These are phyloP conservation scores for Fabrea salina DNA, from an alignment of 169 alveolate species.

Conservation along the genomic window DNA sequence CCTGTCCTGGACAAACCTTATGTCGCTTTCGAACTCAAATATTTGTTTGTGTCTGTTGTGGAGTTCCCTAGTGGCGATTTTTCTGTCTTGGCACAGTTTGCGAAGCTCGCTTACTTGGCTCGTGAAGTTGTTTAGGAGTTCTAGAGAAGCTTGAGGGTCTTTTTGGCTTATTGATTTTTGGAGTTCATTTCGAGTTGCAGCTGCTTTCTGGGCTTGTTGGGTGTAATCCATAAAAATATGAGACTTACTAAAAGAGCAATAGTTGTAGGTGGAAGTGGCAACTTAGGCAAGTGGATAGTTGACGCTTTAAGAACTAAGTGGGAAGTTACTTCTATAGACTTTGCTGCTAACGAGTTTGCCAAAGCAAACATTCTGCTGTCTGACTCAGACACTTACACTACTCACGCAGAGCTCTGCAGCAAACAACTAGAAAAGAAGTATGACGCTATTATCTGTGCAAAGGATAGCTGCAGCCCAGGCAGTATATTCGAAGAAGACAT, in stretches of 20 bases:
- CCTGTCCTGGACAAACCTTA: too few species aligned
- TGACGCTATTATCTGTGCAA: slow-evolving; percentile 52
- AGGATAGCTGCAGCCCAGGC: slow-evolving; percentile 69
- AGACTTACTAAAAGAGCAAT: neutral
- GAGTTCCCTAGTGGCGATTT: too few species aligned
- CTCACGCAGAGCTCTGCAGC: neutral
- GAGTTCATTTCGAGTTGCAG: too few species aligned
- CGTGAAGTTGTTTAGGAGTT: too few species aligned
- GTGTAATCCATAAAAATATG: too few species aligned
- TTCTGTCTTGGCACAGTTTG: too few species aligned
- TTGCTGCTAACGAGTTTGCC: slow-evolving; percentile 52
- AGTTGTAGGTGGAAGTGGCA: slow-evolving; percentile 63
- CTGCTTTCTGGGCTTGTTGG: too few species aligned
- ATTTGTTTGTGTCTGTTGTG: too few species aligned
- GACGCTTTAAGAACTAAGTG: slow-evolving; percentile 53
- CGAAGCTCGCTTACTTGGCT: too few species aligned
- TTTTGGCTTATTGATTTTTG: too few species aligned
- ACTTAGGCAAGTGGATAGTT: slow-evolving; percentile 55
- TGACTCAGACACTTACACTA: neutral
- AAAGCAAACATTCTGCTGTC: slow-evolving; percentile 37
- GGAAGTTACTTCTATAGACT: slow-evolving; percentile 58
- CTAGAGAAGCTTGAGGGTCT: too few species aligned
- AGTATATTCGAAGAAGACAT: slow-evolving; percentile 46
- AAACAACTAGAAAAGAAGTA: neutral
- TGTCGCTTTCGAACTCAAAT: too few species aligned